Evolutionary conservation across 768 basidiomycete genomes (phyloP), one percentile per base, ranked within the genome.

Genomic region (Suillus plorans): DNA sequence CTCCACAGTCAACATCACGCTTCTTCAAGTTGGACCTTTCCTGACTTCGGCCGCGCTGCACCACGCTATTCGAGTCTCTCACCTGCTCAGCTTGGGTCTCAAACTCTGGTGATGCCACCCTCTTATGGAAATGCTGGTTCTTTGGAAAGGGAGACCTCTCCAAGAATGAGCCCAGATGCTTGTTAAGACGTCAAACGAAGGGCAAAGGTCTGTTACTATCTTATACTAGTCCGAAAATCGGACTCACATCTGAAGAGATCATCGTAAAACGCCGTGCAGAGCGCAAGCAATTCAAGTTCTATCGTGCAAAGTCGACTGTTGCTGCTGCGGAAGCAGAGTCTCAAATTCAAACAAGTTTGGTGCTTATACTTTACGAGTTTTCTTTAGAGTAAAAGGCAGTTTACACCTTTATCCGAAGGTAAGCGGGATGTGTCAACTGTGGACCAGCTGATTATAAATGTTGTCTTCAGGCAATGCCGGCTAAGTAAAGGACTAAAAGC

Each of bases 11-110:
- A 49, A 66, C 86, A 49, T 78, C 81, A 22, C 73, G 5, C 12
- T 86, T 60, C 78, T 90, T 49, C 31, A 31, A 31, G 31, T 31
- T 31, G 88, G 88, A 20, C 75, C 89, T 42, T 83, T 84, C 20
- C 71, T 80, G n/a, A 79, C 80, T 31, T 31, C 31, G 5, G 31
- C 31, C 31, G 31, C 31, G 88, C 44, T 91, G 89, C 70, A 84
- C 87, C 68, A 95, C 92, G 12, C 73, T 87, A 9, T 90, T 92
- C 67, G 95, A 98, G 73, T 76, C 84, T 9, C 71, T 83, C 2
- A 95, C 95, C 18, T 86, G 87, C 22, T 93, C 92, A 0, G 91
- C 97, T 10, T 97, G 95, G 95, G 83, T 99, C 3, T 49, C 47
- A 49, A 49, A 5, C 12, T 6, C 47, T 25, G 47, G 47, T 7